Conservation (phyloP, 345 rosid species). For the Lepidium aucheri region DNA sequence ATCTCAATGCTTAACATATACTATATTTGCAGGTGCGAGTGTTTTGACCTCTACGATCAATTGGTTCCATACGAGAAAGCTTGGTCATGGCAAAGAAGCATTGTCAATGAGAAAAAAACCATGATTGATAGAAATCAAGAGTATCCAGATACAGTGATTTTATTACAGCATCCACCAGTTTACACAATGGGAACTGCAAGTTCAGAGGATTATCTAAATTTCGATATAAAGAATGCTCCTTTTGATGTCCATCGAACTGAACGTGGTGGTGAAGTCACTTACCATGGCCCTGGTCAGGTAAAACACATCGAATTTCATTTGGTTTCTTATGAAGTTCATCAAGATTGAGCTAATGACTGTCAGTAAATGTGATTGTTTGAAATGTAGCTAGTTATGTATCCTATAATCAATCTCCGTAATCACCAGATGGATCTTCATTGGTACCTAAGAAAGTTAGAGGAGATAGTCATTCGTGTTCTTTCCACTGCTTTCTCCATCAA, state of each 20-base stretch:
- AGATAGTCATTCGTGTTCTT: constrained; percentile 66
- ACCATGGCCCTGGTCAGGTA: constrained; percentile 93
- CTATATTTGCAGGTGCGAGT: constrained; percentile 48
- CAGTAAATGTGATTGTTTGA: neutral
- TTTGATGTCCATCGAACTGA: constrained; percentile 63
- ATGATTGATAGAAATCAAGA: constrained; percentile 37
- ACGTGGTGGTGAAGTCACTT: constrained; percentile 89
- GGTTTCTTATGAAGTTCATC: neutral
- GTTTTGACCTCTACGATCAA: constrained; percentile 51
- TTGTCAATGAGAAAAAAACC: constrained; percentile 43
- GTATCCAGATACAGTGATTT: constrained; percentile 52
- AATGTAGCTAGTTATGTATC: constrained; percentile 76
- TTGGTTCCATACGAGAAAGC: constrained; percentile 54
- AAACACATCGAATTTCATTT: neutral
- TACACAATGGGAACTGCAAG: constrained; percentile 74
- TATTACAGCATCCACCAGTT: constrained; percentile 61
- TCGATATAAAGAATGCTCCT: constrained; percentile 55
- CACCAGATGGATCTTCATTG: constrained; percentile 94
- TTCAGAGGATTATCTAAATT: constrained; percentile 47
- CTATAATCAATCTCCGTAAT: constrained; percentile 72
- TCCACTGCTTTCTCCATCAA: constrained; percentile 50
- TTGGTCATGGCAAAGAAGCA: constrained; percentile 66
- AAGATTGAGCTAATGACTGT: neutral
- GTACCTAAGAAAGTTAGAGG: constrained; percentile 83
- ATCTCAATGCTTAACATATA: neutral